phyloP scores from a whole-genome alignment of 352 stramenopile genomes.

The Phytophthora cajani region DNA sequence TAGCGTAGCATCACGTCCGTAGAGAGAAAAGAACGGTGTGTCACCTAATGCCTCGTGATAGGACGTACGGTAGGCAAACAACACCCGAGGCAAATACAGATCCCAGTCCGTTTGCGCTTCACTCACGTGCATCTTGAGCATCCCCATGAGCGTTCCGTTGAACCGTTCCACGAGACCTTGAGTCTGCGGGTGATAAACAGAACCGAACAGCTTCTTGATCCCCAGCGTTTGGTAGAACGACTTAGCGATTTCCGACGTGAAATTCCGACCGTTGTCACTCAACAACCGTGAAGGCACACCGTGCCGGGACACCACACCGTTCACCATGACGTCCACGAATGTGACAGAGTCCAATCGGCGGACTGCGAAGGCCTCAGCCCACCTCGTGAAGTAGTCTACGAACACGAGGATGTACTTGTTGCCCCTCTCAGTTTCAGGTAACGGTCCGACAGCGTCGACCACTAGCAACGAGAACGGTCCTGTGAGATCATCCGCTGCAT shows the following conservation, averaged over 20 bases:
- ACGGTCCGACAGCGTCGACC: too few relatives aligned
- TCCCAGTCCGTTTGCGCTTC: too few relatives aligned
- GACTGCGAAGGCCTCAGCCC: background rate
- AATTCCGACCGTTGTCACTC: constrained; percentile 10
- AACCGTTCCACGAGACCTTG: background rate
- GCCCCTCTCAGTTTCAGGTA: background rate
- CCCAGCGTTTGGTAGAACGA: constrained; percentile 7
- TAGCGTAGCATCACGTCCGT: constrained; percentile 1
- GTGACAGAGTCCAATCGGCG: background rate
- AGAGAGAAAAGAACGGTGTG: constrained; percentile 12
- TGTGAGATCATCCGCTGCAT: constrained; percentile 15
- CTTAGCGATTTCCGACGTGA: constrained; percentile 6
- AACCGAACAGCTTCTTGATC: constrained; percentile 10
- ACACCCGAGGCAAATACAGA: too few relatives aligned
- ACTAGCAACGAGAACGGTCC: constrained; percentile 4
- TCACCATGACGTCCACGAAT: background rate
- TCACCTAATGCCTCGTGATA: constrained; percentile 15
- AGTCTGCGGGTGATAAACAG: constrained; percentile 2
- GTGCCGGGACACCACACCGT: constrained; percentile 1
- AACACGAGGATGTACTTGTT: constrained; percentile 7
- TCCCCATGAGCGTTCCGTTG: too few relatives aligned
- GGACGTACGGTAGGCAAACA: background rate
- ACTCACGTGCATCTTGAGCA: too few relatives aligned
- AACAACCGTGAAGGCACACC: constrained; percentile 3
- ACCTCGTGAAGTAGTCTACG: background rate